Conservation (phyloP, 129 eudicot species). For the Apium graveolens region DNA sequence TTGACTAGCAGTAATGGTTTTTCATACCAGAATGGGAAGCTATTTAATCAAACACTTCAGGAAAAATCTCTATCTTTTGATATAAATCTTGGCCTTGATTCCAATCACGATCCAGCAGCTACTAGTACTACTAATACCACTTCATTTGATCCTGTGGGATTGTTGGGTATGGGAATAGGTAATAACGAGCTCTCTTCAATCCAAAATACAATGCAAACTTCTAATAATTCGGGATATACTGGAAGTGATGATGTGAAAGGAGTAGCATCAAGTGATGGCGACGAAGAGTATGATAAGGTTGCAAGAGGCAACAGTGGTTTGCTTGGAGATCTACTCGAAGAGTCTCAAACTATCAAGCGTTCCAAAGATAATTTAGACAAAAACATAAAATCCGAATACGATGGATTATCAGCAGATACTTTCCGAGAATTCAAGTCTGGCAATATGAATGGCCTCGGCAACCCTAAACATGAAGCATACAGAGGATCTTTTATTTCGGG, state of each 20-base stretch:
- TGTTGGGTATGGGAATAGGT: slow-evolving; percentile 8
- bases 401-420: slow-evolving; percentile 14
- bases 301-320: slow-evolving; percentile 52
- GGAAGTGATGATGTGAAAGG: slow-evolving; percentile 23
- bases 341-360: slow-evolving; percentile 37
- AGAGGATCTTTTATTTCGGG: slow-evolving; percentile 23
- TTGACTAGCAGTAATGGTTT: slow-evolving; percentile 1
- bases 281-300: slow-evolving; percentile 18
- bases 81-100: slow-evolving; percentile 14
- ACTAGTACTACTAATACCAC: neutral
- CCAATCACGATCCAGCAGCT: slow-evolving; percentile 4
- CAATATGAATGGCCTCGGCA: slow-evolving; percentile 9
- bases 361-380: slow-evolving; percentile 13
- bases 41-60: neutral
- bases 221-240: slow-evolving; percentile 28
- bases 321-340: slow-evolving; percentile 64
- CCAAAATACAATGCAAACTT: slow-evolving; percentile 35
- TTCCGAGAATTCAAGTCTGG: slow-evolving; percentile 25
- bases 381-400: slow-evolving; percentile 7
- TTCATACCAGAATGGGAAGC: neutral
- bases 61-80: slow-evolving; percentile 20
- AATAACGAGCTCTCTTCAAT: slow-evolving; percentile 60
- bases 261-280: slow-evolving; percentile 28
- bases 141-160: neutral
- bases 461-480: slow-evolving; percentile 13